Percentiles rank a stretch among this genome's conserved stretches.
phyloP scores from a whole-genome alignment of 192 early-diverging fungal genomes.

The Coemansia sp. region DNA sequence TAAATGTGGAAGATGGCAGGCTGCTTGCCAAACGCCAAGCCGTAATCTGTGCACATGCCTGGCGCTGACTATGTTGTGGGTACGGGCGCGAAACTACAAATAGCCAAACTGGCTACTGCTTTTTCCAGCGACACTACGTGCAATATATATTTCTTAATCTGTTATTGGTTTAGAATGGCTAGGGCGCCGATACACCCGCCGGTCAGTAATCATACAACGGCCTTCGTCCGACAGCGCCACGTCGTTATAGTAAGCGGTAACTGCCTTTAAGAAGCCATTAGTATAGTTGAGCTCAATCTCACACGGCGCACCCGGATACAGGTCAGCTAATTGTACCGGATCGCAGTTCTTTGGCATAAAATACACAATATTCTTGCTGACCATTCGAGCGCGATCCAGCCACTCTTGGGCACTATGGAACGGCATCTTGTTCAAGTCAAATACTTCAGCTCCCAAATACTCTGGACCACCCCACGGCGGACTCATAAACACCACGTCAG shows the following conservation, averaged over 20 bases:
- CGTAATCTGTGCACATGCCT: not conserved
- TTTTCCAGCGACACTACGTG: not conserved
- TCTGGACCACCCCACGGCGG: conserved; percentile 94
- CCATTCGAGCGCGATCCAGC: conserved; percentile 61
- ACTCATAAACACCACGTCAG: conserved; percentile 89
- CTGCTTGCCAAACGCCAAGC: not conserved
- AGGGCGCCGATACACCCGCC: conserved; percentile 1
- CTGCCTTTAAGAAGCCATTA: conserved; percentile 65
- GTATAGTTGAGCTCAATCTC: conserved; percentile 83
- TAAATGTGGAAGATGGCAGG: not conserved
- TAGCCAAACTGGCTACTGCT: not conserved
- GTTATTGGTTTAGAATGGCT: not conserved
- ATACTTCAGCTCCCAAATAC: conserved; percentile 60
- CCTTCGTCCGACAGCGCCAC: conserved; percentile 46
- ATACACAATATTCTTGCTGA: conserved; percentile 77
- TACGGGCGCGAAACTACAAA: not conserved
- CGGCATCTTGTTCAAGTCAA: conserved; percentile 47
- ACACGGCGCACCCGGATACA: conserved; percentile 62
- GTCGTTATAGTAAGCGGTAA: conserved; percentile 79
- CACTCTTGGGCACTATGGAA: conserved; percentile 58
- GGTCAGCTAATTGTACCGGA: conserved; percentile 61
- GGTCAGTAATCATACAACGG: not conserved
- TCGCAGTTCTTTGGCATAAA: conserved; percentile 86
- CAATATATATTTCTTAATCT: not conserved
- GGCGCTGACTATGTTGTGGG: not conserved